Conservation (phyloP, 2,329 filamentous ascomycete genomes). For the Colletotrichum eremochloae region DNA sequence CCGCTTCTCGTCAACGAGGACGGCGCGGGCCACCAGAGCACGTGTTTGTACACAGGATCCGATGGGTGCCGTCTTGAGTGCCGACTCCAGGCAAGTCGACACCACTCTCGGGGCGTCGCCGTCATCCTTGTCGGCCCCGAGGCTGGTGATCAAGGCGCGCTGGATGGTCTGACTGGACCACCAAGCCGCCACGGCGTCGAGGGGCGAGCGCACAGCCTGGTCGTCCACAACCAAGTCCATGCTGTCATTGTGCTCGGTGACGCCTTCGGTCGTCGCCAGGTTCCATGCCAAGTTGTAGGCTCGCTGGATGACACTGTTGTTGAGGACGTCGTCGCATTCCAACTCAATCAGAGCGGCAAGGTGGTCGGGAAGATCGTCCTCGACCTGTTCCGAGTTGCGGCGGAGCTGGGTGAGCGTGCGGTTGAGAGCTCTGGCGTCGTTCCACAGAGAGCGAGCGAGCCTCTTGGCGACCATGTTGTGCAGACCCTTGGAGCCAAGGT, state of each 20-base stretch:
- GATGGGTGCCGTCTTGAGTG: conserved; percentile 80
- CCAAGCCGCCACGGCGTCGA: conserved; percentile 94
- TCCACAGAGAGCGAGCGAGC: conserved; percentile 84
- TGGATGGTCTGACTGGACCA: conserved; percentile 82
- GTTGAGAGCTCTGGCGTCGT: conserved; percentile 78
- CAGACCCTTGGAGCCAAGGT: conserved; percentile 75
- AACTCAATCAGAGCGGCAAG: conserved; percentile 81
- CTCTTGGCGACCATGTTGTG: conserved; percentile 79
- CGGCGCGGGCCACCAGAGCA: conserved; percentile 70
- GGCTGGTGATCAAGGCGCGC: conserved; percentile 73
- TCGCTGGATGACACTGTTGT: conserved; percentile 82
- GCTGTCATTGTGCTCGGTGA: conserved; percentile 73
- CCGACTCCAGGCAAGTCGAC: conserved; percentile 71
- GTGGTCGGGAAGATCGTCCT: conserved; percentile 81
- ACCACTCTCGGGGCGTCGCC: conserved; percentile 56
- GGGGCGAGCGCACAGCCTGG: conserved; percentile 83
- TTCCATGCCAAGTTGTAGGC: conserved; percentile 94
- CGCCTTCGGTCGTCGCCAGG: conserved; percentile 77
- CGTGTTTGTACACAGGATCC: conserved; percentile 79
- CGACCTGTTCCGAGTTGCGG: conserved; percentile 60
- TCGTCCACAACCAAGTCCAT: conserved; percentile 90
- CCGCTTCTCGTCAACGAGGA: conserved; percentile 67
- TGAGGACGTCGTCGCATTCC: conserved; percentile 86
- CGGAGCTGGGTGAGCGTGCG: conserved; percentile 60
- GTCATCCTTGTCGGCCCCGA: conserved; percentile 67